Evolutionary conservation across 805 yeast genomes (phyloP).

Genomic region (Candida nanaspora): DNA sequence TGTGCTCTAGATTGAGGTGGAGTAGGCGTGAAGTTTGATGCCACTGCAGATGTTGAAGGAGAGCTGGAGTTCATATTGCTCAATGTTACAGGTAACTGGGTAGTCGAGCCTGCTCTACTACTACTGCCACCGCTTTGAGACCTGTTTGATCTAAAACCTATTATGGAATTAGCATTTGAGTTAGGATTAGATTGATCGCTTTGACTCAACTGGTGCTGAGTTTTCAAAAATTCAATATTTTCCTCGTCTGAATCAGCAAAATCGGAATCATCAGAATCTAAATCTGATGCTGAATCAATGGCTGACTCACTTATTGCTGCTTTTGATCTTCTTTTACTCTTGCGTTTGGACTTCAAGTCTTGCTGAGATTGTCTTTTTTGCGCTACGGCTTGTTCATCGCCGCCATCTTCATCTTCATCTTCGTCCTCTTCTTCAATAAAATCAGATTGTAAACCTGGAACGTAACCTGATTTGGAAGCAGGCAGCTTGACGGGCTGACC

Average conservation of each 20-base stretch:
- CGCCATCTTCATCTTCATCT: slow-evolving; percentile 7
- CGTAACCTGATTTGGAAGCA: slow-evolving; percentile 12
- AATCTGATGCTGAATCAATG: slow-evolving; percentile 1
- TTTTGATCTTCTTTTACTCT: neutral
- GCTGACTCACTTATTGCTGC: neutral
- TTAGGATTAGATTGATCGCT: neutral
- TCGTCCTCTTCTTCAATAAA: slow-evolving; percentile 17
- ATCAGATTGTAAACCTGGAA: slow-evolving; percentile 14
- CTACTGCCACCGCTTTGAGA: no score
- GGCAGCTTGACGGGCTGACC: slow-evolving; percentile 4
- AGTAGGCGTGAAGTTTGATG: no score
- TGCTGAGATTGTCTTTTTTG: slow-evolving; percentile 13
- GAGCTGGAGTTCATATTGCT: no score
- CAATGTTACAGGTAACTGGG: no score
- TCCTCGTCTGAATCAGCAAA: slow-evolving; percentile 25
- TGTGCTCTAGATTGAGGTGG: no score
- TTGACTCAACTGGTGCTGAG: slow-evolving; percentile 6
- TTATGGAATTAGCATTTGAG: neutral
- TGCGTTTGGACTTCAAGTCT: neutral
- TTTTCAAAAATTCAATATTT: slow-evolving; percentile 20
- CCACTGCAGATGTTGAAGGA: no score
- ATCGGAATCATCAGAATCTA: slow-evolving; percentile 15
- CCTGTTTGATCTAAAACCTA: no score
- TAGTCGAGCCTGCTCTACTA: no score
- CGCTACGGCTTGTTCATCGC: slow-evolving; percentile 17